Conservation (phyloP, 2,329 filamentous ascomycete genomes). For the Juglanconis oblonga region DNA sequence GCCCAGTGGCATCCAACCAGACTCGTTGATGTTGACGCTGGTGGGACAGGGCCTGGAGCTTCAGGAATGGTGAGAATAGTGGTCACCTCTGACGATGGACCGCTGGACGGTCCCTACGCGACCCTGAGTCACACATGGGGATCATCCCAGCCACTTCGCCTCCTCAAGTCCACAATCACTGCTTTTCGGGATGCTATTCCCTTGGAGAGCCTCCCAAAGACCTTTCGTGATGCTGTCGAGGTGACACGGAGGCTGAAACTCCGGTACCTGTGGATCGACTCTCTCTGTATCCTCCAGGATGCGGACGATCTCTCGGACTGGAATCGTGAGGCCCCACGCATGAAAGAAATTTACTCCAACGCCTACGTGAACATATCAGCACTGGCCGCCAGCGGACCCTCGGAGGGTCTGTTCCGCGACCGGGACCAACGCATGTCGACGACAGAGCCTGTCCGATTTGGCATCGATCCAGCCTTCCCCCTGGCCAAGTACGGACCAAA, state of each 20-base stretch:
- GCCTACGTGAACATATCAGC: constrained; percentile 22
- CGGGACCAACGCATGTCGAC: not conserved
- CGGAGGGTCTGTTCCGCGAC: not conserved
- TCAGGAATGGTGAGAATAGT: no score
- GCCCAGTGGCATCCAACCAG: no score
- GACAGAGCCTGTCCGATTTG: no score
- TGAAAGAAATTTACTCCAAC: constrained; percentile 21
- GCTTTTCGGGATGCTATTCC: not conserved
- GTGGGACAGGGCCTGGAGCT: no score
- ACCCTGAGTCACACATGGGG: not conserved
- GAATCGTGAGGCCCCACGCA: constrained; percentile 16
- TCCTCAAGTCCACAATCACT: not conserved
- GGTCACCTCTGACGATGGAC: no score
- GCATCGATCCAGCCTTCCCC: no score
- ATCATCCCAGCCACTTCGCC: not conserved
- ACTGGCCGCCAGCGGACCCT: constrained; percentile 12
- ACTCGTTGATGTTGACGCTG: no score
- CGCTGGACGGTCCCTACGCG: not conserved
- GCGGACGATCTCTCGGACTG: constrained; percentile 16
- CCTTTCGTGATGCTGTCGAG: constrained; percentile 1
- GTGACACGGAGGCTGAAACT: not conserved
- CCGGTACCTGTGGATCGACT: constrained; percentile 16
- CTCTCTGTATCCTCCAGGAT: constrained; percentile 13
- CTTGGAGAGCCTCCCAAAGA: not conserved
- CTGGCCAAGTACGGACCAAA: no score